Percentiles rank a stretch among this genome's conserved stretches.
These are phyloP conservation scores for Acacia pycnantha DNA, from an alignment of 331 rosid genomes.

Conservation along the genomic window DNA sequence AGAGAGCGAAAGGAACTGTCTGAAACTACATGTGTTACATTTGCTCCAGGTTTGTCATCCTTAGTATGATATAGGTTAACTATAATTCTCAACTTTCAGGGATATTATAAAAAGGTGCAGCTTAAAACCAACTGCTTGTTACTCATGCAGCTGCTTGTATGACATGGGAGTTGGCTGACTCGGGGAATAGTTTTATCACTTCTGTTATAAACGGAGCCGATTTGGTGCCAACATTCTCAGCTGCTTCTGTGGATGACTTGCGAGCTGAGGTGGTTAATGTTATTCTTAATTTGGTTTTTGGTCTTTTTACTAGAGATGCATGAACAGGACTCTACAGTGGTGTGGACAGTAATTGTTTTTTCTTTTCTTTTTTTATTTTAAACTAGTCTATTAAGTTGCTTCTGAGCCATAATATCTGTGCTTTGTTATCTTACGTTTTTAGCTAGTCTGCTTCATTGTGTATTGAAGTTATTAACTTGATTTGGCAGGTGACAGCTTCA, in stretches of 20 bases:
- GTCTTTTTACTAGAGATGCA: slow-evolving; percentile 13
- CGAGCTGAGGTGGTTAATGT: slow-evolving; percentile 70
- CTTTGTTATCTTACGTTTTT: slow-evolving; percentile 6
- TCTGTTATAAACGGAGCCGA: slow-evolving; percentile 95
- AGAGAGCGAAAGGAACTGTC: slow-evolving; percentile 86
- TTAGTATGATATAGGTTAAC: background rate
- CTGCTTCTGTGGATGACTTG: slow-evolving; percentile 95
- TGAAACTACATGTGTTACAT: slow-evolving; percentile 70
- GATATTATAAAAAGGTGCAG: background rate
- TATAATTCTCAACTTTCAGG: background rate
- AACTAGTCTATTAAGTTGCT: background rate
- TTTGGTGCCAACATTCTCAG: slow-evolving; percentile 95
- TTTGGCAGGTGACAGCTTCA: slow-evolving; percentile 88
- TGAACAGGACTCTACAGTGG: background rate
- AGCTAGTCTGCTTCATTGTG: background rate
- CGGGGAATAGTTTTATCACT: slow-evolving; percentile 72
- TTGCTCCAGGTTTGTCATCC: slow-evolving; percentile 85
- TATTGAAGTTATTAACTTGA: slow-evolving; percentile 6
- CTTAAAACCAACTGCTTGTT: slow-evolving; percentile 27
- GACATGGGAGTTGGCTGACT: slow-evolving; percentile 99
- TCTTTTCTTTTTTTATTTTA: background rate
- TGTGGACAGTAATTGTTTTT: background rate
- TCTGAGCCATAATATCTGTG: background rate
- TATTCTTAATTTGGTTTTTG: slow-evolving; percentile 13
- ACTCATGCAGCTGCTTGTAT: slow-evolving; percentile 89